phyloP scores from a whole-genome alignment of 148 eudicot genomes.

The Polygonum aviculare region DNA sequence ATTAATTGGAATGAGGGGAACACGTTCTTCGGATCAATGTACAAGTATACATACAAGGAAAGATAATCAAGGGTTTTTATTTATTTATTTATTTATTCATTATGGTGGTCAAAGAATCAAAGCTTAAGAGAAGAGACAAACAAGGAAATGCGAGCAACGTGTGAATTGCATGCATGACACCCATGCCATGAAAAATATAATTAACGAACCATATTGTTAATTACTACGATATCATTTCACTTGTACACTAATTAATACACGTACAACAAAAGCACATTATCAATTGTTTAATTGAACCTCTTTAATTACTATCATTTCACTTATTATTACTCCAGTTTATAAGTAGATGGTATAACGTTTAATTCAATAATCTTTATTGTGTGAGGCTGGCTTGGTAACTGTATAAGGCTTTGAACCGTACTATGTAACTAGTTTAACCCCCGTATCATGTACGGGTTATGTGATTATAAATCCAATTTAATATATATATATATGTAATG shows the following conservation, averaged over 20 bases:
- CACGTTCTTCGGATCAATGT: conserved; percentile 12
- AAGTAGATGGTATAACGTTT: too few relatives aligned
- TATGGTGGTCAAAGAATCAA: conserved; percentile 4
- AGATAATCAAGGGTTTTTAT: not conserved
- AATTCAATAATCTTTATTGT: too few relatives aligned
- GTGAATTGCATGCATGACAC: not conserved
- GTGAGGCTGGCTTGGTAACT: too few relatives aligned
- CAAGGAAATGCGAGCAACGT: conserved; percentile 6
- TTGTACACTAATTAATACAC: not conserved
- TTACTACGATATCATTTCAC: not conserved
- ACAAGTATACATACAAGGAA: not conserved
- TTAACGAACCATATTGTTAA: not conserved
- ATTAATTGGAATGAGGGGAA: not conserved
- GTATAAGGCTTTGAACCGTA: too few relatives aligned
- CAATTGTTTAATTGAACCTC: not conserved
- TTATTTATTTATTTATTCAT: not conserved
- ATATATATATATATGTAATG: too few relatives aligned
- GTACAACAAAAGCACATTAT: not conserved
- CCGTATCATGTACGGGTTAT: too few relatives aligned
- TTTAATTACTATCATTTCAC: too few relatives aligned
- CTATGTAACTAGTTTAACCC: too few relatives aligned
- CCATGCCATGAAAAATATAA: not conserved
- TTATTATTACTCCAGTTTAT: too few relatives aligned
- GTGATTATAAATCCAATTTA: too few relatives aligned
- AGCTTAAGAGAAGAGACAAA: not conserved